Conservation (phyloP, 129 eudicot species). For the Mikania micrantha region DNA sequence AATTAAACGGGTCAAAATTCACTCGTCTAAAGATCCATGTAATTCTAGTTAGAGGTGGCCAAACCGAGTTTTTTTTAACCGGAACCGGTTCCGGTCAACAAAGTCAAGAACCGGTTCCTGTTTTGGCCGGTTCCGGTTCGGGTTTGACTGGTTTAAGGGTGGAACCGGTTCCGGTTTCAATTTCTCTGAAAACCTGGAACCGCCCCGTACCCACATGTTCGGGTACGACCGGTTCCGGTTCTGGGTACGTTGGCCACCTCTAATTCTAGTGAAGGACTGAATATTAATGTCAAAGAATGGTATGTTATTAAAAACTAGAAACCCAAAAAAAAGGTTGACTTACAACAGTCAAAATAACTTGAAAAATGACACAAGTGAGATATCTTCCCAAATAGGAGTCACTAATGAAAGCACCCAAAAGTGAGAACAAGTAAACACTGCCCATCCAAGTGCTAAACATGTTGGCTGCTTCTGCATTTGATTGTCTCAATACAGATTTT, state of each 20-base stretch:
- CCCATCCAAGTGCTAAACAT: constrained; percentile 83
- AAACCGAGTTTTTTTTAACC: no score
- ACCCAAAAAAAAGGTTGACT: constrained; percentile 26
- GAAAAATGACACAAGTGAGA: constrained; percentile 69
- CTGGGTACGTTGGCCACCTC: no score
- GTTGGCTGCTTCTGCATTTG: constrained; percentile 70
- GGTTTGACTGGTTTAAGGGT: no score
- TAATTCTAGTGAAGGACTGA: not conserved
- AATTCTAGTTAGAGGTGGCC: no score
- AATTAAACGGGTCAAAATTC: not conserved
- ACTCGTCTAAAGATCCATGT: not conserved
- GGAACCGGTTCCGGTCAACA: no score
- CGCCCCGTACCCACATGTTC: no score
- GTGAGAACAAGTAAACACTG: constrained; percentile 56
- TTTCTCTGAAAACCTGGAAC: no score
- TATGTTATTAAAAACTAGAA: no score
- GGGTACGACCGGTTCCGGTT: no score
- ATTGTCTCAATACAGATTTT: constrained; percentile 56
- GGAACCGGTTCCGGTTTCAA: no score
- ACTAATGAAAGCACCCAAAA: constrained; percentile 71
- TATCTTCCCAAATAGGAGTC: constrained; percentile 79
- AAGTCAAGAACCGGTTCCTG: no score
- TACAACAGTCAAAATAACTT: constrained; percentile 54
- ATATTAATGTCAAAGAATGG: not conserved
- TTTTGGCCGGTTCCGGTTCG: no score